Evolutionary conservation across 768 basidiomycete genomes (phyloP), one percentile per base, ranked within the genome.

Genomic region (Hygrophoropsis aurantiaca): DNA sequence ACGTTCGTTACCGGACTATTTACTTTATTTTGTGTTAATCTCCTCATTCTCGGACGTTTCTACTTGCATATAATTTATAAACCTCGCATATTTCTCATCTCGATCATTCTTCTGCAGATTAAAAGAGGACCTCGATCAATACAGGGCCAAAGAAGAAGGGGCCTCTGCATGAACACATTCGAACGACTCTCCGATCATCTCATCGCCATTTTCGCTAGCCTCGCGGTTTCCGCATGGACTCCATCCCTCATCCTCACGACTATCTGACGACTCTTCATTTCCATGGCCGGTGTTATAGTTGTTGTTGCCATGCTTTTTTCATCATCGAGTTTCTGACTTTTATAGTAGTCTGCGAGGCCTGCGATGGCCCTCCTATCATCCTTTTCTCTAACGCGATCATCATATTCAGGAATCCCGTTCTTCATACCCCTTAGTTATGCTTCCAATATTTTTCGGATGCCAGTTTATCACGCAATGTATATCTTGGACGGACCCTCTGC

Each of bases 111-210:
- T 57, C 58, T 65, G 47, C 69, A 89, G 87, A 73, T 71, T 88
- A 64, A 82, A 83, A 54, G 84, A 80, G 64, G 86, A 89, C 53
- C 53, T 86, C 51, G 81, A 77, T 41, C 71, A 74, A 58, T 54
- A 74, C 52, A 72, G 73, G 56, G 52, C 63, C 42, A 57, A 64
- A 50, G 52, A 56, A 44, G 36, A 46, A 26, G 45, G 52, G 27
- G 37, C 67, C 40, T 55, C 56, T 54, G 51, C 58, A 32, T 52
- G 49, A 56, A 55, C n/a, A 23, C 4, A 40, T n/a, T 48, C 36
- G 47, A 48, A 52, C 23, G 20, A 38, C 18, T 13, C 15, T 23
- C n/a, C 11, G 40, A 46, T 39, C 37, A 46, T 42, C 26, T 24
- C 43, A 15, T 42, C 44, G 32, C 45, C 53, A 11, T 40, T 42